These are phyloP conservation scores for Evernia prunastri DNA, from an alignment of 495 filamentous ascomycete species.

Conservation along the genomic window DNA sequence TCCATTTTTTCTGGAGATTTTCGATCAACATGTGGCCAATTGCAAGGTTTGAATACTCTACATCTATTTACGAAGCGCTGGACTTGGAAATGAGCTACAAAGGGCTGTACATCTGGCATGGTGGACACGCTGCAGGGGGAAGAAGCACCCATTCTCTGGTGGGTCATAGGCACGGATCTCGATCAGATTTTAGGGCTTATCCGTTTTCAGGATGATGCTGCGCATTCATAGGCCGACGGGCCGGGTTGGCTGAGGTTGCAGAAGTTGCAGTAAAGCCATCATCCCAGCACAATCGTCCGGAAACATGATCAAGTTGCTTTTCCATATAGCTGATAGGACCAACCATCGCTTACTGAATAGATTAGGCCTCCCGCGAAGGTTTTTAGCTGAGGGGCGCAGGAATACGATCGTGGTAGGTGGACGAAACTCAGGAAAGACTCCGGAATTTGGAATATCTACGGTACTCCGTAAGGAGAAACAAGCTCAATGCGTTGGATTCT, in stretches of 20 bases:
- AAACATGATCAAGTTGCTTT: conserved; percentile 1
- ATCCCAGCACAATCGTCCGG: not conserved
- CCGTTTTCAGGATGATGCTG: not conserved
- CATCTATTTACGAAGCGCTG: conserved; percentile 1
- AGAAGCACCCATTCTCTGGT: not conserved
- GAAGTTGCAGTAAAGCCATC: not conserved
- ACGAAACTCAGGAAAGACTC: no score
- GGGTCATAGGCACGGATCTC: not conserved
- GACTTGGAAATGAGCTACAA: conserved; percentile 1
- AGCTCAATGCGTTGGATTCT: not conserved
- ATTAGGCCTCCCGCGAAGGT: not conserved
- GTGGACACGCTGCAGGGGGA: conserved; percentile 2
- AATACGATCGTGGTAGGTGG: no score
- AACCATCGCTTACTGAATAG: not conserved
- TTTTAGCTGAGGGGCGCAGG: not conserved
- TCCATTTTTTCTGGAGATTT: not conserved
- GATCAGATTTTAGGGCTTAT: not conserved
- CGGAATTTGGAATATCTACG: no score
- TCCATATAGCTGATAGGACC: not conserved
- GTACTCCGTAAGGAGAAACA: no score
- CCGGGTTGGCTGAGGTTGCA: not conserved
- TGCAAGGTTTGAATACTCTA: not conserved
- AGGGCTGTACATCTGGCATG: not conserved
- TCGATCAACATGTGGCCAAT: not conserved
- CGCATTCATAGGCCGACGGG: not conserved